Conservation (phyloP, 1,284 basidiomycete genomes). For the Austroboletus sp. region DNA sequence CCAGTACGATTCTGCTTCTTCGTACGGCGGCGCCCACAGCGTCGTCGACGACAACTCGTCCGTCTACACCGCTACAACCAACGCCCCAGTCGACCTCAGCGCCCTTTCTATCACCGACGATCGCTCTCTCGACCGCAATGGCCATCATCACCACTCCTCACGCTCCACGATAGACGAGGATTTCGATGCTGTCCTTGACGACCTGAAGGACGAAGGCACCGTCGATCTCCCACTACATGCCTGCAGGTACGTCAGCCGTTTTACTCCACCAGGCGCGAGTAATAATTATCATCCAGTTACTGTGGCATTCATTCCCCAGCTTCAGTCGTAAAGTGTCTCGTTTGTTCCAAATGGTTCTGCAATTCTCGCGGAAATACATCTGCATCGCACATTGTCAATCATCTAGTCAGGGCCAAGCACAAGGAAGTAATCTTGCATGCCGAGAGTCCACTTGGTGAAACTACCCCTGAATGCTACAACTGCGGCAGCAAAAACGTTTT, state of each 20-base stretch:
- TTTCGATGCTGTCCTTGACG: slow-evolving; percentile 80
- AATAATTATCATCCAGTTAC: slow-evolving; percentile 54
- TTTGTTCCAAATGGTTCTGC: slow-evolving; percentile 99
- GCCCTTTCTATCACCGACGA: slow-evolving; percentile 59
- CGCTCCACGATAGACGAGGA: slow-evolving; percentile 63
- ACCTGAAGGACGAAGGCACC: slow-evolving; percentile 77
- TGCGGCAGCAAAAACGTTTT: slow-evolving; percentile 99
- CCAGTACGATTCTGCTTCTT: slow-evolving; percentile 72
- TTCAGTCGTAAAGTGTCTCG: slow-evolving; percentile 92
- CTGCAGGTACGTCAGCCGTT: slow-evolving; percentile 66
- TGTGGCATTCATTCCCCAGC: slow-evolving; percentile 98
- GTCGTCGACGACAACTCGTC: slow-evolving; percentile 81
- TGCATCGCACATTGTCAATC: slow-evolving; percentile 97
- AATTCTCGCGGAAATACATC: slow-evolving; percentile 98
- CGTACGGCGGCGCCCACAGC: slow-evolving; percentile 66
- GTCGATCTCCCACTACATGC: slow-evolving; percentile 85
- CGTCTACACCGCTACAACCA: slow-evolving; percentile 70
- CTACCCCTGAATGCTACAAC: slow-evolving; percentile 96
- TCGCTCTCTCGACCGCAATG: slow-evolving; percentile 38
- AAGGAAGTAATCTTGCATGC: slow-evolving; percentile 97
- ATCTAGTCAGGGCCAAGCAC: slow-evolving; percentile 97
- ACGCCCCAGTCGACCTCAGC: slow-evolving; percentile 58
- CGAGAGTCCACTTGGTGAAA: slow-evolving; percentile 93
- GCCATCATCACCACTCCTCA: slow-evolving; percentile 33
- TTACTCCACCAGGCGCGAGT: neutral